Base-by-base conservation (phyloP, 169 alveolate species). In the Eimeria tenella region DNA sequence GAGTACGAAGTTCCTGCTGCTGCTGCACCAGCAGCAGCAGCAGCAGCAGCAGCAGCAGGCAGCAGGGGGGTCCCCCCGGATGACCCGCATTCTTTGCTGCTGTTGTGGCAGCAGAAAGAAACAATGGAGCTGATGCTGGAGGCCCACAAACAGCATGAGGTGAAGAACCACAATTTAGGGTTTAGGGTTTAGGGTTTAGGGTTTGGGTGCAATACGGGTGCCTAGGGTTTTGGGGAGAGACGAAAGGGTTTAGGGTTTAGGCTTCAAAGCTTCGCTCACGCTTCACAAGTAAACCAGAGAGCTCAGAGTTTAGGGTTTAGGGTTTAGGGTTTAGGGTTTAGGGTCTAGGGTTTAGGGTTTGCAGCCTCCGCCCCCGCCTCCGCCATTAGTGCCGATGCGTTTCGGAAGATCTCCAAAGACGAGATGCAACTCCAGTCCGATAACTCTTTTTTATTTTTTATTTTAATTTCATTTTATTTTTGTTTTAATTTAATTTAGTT, bases 141-240 rank as follows among this genome's bases (percentile, higher is more conserved):
- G 5, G 83, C 83, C 8, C 83, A 73, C 83, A 73, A 73, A 49
- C 83, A 73, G 49, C 83, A 73, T 15, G 83, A 73, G 83, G 83
- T 73, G 49, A 25, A 9, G 50, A 5, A 4, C 49, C 10, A 65
- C 7, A 4, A 10, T 19, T n/a, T n/a, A 65, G 75, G 75, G 75
- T 65, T 65, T 65, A 65, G 75, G 75, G 75, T 65, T 65, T 65
- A 65, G 75, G 75, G 75, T 65, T 65, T 65, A 19, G 75, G 75
- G 25, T 65, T 65, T 65, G 23, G 75, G 75, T n/a, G n/a, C n/a
- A n/a, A n/a, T n/a, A n/a, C n/a, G n/a, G n/a, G n/a, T n/a, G 75
- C 9, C 23, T 65, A n/a, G 49, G 75, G 75, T 19, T 65, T 65
- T n/a, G n/a, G n/a, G n/a, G n/a, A n/a, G n/a, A n/a, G n/a, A n/a